Conservation (phyloP, 805 yeast species). For the Pichia rugopelliculosa region DNA sequence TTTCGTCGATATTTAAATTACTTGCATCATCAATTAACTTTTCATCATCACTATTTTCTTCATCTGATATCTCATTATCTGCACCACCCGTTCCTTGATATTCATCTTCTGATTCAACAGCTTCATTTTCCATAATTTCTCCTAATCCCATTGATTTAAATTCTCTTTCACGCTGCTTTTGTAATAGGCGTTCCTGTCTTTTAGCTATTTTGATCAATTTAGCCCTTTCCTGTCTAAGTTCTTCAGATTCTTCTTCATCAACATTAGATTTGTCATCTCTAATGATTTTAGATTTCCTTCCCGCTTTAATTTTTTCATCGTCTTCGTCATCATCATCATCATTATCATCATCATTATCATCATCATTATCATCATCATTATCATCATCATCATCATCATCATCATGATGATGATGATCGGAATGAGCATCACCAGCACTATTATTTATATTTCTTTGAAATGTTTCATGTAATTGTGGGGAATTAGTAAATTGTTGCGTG, state of each 20-base stretch:
- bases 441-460: too few relatives aligned
- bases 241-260: slow-evolving; percentile 32
- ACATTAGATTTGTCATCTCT: slow-evolving; percentile 13
- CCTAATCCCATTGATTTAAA: slow-evolving; percentile 52
- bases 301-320: slow-evolving; percentile 16
- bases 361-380: slow-evolving; percentile 1
- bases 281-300: slow-evolving; percentile 22
- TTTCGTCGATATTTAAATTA: slow-evolving; percentile 48
- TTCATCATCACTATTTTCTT: slow-evolving; percentile 69
- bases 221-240: slow-evolving; percentile 27
- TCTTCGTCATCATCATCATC: slow-evolving; percentile 16
- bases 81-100: slow-evolving; percentile 76
- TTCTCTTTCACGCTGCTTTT: slow-evolving; percentile 36
- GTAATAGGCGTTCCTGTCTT: slow-evolving; percentile 17
- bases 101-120: slow-evolving; percentile 85
- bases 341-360: slow-evolving; percentile 11
- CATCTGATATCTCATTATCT: slow-evolving; percentile 53
- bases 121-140: slow-evolving; percentile 68
- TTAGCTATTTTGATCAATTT: slow-evolving; percentile 19
- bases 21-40: slow-evolving; percentile 67
- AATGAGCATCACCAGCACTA: too few relatives aligned
- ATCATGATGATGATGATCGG: too few relatives aligned
- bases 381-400: not conserved
- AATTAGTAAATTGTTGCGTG: slow-evolving; percentile 2
- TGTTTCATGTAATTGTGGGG: not conserved